Evolutionary conservation across 257 asterid genomes (phyloP).

Genomic region (Petrea volubilis): DNA sequence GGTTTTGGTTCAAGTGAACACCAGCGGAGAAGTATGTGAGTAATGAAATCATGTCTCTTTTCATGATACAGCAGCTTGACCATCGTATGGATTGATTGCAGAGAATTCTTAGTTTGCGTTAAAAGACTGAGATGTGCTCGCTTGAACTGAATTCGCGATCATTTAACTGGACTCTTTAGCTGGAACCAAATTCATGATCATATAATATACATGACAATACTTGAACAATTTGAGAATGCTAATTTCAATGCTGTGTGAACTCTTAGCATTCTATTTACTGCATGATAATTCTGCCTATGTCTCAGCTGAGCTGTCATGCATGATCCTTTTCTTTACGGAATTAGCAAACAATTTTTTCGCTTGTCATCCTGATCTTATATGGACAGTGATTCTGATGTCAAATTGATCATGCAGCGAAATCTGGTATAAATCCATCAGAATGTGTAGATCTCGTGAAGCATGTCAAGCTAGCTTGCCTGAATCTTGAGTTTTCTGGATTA

Average conservation of each 20-base stretch:
- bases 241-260: not conserved
- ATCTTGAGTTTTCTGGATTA: constrained; percentile 83
- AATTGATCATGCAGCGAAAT: constrained; percentile 68
- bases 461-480: constrained; percentile 62
- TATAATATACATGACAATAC: not conserved
- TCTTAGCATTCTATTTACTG: not conserved
- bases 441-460: constrained; percentile 73
- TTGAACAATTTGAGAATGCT: not conserved
- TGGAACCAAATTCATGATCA: no score
- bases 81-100: not conserved
- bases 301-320: not conserved
- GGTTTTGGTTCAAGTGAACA: constrained; percentile 86
- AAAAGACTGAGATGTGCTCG: not conserved
- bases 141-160: not conserved
- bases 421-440: constrained; percentile 75
- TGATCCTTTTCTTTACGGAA: constrained; percentile 3
- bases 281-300: not conserved
- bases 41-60: constrained; percentile 19
- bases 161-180: not conserved
- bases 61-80: not conserved
- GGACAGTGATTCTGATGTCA: constrained; percentile 2
- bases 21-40: constrained; percentile 93
- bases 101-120: not conserved
- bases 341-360: not conserved
- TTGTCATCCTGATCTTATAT: not conserved